A percentile compares a stretch with the other conserved stretches of the same genome.
Conservation (phyloP, 176 grass and related monocot genomes). For the Rhynchospora tenuis region DNA sequence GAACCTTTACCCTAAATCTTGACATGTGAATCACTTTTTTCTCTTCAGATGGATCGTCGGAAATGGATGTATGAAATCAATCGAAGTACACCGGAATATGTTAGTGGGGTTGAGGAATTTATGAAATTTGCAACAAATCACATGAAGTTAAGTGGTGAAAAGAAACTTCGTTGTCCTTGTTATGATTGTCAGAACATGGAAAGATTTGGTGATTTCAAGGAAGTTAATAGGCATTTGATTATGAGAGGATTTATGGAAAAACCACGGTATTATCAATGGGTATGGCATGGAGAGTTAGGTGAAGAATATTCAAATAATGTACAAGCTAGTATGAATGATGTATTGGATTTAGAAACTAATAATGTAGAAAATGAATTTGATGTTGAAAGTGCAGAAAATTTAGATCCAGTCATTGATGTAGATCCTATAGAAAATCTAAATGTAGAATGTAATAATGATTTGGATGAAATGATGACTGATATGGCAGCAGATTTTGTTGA, state of each 20-base stretch:
- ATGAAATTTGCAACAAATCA: background rate
- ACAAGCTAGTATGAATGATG: background rate
- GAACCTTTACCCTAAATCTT: background rate
- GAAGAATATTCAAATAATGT: background rate
- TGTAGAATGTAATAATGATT: background rate
- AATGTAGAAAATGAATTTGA: too few species aligned
- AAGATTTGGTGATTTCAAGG: background rate
- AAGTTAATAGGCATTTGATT: background rate
- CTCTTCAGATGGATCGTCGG: background rate
- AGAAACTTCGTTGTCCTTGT: background rate
- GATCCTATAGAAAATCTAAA: background rate
- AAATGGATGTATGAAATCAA: background rate
- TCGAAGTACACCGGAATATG: background rate
- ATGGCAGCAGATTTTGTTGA: background rate
- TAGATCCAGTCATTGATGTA: background rate
- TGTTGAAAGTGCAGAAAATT: too few species aligned
- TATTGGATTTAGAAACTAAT: background rate
- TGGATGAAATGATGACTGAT: background rate
- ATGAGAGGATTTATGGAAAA: background rate
- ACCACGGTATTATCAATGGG: background rate
- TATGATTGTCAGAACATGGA: background rate
- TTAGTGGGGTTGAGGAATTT: background rate
- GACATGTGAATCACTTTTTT: background rate
- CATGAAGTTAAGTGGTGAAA: background rate
- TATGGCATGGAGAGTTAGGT: background rate